Conservation (phyloP, 371 early-diverging fungal genomes). For the Cokeromyces recurvatus region DNA sequence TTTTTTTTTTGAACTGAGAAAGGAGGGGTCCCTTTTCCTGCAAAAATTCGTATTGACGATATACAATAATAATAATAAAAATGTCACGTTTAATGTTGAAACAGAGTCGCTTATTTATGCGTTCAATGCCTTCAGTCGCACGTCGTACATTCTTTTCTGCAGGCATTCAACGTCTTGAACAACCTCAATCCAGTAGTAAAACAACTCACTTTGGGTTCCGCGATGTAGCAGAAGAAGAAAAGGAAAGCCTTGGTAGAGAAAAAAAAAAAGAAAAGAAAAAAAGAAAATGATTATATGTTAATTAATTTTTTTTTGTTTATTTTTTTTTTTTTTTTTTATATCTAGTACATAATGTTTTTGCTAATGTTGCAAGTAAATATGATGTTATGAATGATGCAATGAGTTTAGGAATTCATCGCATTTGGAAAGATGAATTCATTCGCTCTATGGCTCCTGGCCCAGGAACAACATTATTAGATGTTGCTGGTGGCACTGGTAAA, state of each 20-base stretch:
- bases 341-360: conserved; percentile 86
- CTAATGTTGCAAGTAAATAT: conserved; percentile 89
- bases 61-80: background rate
- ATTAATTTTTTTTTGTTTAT: too few relatives aligned
- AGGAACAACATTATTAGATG: conserved; percentile 86
- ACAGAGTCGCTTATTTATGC: conserved; percentile 9
- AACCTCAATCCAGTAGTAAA: conserved; percentile 10
- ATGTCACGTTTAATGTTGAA: conserved; percentile 7
- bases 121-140: conserved; percentile 1
- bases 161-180: background rate
- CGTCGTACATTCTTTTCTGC: conserved; percentile 1
- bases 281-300: too few relatives aligned
- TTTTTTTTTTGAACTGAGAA: too few relatives aligned
- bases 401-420: conserved; percentile 89
- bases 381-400: conserved; percentile 98
- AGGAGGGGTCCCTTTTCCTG: too few relatives aligned
- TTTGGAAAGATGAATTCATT: conserved; percentile 95
- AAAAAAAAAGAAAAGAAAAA: background rate
- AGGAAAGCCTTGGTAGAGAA: conserved; percentile 73
- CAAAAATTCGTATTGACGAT: too few relatives aligned
- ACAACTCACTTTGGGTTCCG: conserved; percentile 91
- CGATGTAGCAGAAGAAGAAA: conserved; percentile 77
- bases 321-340: too few relatives aligned
- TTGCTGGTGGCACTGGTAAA: conserved; percentile 96
- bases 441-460: conserved; percentile 79